phyloP scores from a whole-genome alignment of 2,329 filamentous ascomycete species.

The Fusarium cicatricum region DNA sequence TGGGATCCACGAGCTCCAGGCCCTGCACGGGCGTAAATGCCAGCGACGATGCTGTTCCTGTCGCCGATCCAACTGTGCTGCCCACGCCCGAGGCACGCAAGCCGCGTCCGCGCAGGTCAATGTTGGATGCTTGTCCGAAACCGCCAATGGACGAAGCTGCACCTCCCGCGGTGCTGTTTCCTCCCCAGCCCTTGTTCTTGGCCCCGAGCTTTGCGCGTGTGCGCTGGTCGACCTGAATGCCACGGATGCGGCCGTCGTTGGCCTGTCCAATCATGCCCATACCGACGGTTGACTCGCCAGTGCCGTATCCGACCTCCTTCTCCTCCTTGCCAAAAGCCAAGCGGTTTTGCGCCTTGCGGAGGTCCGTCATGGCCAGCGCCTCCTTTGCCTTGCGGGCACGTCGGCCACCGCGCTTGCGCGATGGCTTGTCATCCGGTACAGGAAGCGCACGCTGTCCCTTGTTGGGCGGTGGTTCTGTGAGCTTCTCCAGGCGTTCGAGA shows the following conservation, averaged over 20 bases:
- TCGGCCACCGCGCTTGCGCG: constrained; percentile 89
- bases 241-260: constrained; percentile 88
- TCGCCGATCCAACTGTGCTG: constrained; percentile 64
- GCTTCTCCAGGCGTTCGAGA: constrained; percentile 86
- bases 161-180: constrained; percentile 69
- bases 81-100: constrained; percentile 85
- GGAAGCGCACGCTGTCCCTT: constrained; percentile 87
- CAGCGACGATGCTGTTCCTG: constrained; percentile 84
- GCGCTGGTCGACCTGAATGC: constrained; percentile 88
- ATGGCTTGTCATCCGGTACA: constrained; percentile 93
- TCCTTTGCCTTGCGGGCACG: constrained; percentile 95
- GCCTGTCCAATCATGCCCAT: constrained; percentile 94
- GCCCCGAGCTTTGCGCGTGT: constrained; percentile 93
- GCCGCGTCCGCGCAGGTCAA: constrained; percentile 78
- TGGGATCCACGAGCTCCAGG: constrained; percentile 93
- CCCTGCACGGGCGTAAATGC: constrained; percentile 96
- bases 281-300: constrained; percentile 83
- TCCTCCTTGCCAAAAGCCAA: constrained; percentile 97
- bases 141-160: constrained; percentile 83
- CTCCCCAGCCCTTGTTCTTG: constrained; percentile 96
- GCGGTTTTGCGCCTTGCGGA: constrained; percentile 94
- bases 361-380: constrained; percentile 94
- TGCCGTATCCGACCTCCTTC: constrained; percentile 89
- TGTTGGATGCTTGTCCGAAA: constrained; percentile 74
- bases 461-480: constrained; percentile 90